These are phyloP conservation scores for Stemphylium beticola DNA, from an alignment of 2,329 filamentous ascomycete genomes.

Conservation along the genomic window DNA sequence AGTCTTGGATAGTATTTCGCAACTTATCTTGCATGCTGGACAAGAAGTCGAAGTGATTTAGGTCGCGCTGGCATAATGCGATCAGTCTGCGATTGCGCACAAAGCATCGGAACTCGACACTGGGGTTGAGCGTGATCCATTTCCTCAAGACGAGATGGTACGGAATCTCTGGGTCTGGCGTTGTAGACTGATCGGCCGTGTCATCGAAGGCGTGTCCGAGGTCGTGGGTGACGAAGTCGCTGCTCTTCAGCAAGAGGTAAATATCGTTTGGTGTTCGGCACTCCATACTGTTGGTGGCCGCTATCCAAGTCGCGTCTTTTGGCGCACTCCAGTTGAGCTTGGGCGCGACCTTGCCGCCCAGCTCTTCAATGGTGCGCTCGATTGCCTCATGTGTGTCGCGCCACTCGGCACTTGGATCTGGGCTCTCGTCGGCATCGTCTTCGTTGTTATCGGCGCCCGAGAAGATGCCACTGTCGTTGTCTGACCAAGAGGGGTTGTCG, in stretches of 20 bases:
- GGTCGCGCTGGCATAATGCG: conserved; percentile 84
- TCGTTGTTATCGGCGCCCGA: conserved; percentile 55
- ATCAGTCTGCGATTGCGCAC: conserved; percentile 82
- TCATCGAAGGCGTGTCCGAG: conserved; percentile 91
- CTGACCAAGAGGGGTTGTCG: conserved; percentile 51
- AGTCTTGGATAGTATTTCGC: conserved; percentile 70
- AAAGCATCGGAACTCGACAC: conserved; percentile 94
- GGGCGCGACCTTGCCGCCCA: conserved; percentile 85
- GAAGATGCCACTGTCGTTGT: conserved; percentile 61
- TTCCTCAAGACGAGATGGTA: conserved; percentile 87
- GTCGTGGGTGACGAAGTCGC: conserved; percentile 93
- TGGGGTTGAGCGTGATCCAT: conserved; percentile 86
- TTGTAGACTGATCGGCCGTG: conserved; percentile 50
- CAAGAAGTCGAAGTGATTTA: conserved; percentile 90
- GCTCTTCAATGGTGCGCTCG: conserved; percentile 75
- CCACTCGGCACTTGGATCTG: conserved; percentile 67
- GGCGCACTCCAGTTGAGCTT: conserved; percentile 98
- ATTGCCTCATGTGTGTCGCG: conserved; percentile 78
- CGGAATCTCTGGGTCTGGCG: conserved; percentile 58
- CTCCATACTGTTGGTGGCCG: conserved; percentile 86
- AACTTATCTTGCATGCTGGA: conserved; percentile 70
- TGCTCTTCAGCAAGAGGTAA: conserved; percentile 92
- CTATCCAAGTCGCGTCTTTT: conserved; percentile 94
- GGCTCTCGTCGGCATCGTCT: conserved; percentile 61
- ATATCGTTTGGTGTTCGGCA: conserved; percentile 89